Conservation (phyloP, 2,329 filamentous ascomycete species). For the Epichloe hybrida region DNA sequence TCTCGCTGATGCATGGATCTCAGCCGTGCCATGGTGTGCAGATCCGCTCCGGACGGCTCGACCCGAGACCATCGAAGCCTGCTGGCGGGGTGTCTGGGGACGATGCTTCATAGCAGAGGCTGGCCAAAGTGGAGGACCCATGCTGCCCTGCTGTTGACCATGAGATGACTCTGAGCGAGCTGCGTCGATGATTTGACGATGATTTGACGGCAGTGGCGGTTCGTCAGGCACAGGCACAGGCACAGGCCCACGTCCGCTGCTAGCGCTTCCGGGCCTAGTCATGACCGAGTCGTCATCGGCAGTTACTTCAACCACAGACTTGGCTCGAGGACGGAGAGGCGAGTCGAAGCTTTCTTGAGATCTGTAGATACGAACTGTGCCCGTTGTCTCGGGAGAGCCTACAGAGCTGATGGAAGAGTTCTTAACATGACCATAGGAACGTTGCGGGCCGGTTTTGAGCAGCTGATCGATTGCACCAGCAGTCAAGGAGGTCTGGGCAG, state of each 20-base stretch:
- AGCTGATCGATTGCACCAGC: conserved; percentile 68
- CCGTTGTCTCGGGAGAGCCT: conserved; percentile 23
- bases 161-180: conserved; percentile 47
- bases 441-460: conserved; percentile 32
- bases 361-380: conserved; percentile 29
- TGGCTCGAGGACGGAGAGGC: conserved; percentile 24
- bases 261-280: conserved; percentile 57
- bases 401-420: conserved; percentile 22
- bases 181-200: conserved; percentile 73
- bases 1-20: conserved; percentile 35
- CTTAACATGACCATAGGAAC: conserved; percentile 18
- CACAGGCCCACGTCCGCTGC: conserved; percentile 42
- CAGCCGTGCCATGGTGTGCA: conserved; percentile 32
- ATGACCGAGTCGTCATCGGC: conserved; percentile 24
- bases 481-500: conserved; percentile 75
- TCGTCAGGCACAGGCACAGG: conserved; percentile 24
- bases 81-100: conserved; percentile 48
- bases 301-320: conserved; percentile 23
- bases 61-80: conserved; percentile 30
- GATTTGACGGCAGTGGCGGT: conserved; percentile 71
- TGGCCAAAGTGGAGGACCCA: conserved; percentile 77
- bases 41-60: conserved; percentile 35
- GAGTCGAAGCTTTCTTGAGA: conserved; percentile 38
- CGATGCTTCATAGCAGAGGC: conserved; percentile 54
- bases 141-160: conserved; percentile 33